Percentiles rank a stretch among this genome's conserved stretches.
Conservation (phyloP, 2,329 filamentous ascomycete genomes). For the Monilinia fructigena region DNA sequence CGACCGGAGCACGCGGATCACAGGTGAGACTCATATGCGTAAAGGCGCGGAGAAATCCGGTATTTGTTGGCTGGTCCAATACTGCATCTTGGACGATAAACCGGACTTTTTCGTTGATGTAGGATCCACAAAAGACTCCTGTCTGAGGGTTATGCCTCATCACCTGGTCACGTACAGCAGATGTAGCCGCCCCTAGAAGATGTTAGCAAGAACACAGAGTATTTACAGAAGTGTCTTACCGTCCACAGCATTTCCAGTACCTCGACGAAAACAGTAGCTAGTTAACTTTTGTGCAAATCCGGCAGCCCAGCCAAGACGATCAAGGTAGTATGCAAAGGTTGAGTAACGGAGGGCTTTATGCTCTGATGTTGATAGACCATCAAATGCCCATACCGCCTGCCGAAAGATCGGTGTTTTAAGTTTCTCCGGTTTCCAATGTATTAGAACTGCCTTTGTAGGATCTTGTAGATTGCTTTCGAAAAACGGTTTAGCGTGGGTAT, state of each 20-base stretch:
- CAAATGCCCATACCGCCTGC: conserved; percentile 6
- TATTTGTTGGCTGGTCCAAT: not conserved
- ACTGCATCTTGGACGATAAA: conserved; percentile 4
- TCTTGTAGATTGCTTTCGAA: conserved; percentile 27
- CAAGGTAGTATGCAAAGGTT: not conserved
- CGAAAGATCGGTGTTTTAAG: conserved; percentile 31
- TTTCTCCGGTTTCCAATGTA: conserved; percentile 28
- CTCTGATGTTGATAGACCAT: not conserved
- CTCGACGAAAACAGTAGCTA: not conserved
- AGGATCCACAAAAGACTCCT: not conserved
- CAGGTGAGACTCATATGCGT: conserved; percentile 7
- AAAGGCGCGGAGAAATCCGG: not conserved
- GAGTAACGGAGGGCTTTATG: not conserved
- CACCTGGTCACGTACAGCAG: not conserved
- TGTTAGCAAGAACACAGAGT: not conserved
- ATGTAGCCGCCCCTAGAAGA: not conserved
- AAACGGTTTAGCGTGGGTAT: conserved; percentile 25
- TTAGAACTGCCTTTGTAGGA: conserved; percentile 19
- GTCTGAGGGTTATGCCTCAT: not conserved
- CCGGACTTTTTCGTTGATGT: conserved; percentile 1
- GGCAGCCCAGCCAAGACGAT: not conserved
- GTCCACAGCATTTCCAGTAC: not conserved
- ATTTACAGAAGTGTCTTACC: not conserved
- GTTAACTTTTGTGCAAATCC: not conserved
- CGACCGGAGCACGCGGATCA: not conserved